Evolutionary conservation across 2,329 filamentous ascomycete genomes (phyloP).

Genomic region (Cercospora janseana): DNA sequence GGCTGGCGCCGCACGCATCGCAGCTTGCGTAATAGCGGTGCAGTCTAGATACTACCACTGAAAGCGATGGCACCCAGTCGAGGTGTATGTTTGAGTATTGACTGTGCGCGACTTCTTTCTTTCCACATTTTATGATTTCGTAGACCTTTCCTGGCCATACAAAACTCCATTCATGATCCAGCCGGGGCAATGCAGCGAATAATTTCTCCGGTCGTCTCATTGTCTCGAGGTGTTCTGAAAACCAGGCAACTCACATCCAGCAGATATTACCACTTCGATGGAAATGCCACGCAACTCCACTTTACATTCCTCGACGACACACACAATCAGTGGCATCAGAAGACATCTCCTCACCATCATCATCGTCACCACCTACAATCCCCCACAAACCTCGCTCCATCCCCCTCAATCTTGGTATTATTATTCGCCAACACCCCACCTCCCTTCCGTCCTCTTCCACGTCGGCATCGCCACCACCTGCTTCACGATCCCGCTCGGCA

Average conservation of each 20-base stretch:
- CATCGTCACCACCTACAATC: not conserved
- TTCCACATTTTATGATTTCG: not conserved
- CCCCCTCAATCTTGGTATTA: constrained; percentile 8
- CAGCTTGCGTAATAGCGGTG: constrained; percentile 3
- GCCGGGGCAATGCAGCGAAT: too few species aligned
- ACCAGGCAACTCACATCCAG: too few species aligned
- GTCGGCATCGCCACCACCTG: constrained; percentile 5
- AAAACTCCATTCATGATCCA: not conserved
- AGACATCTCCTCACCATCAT: not conserved
- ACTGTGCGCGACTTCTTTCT: too few species aligned
- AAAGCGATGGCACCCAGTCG: constrained; percentile 23
- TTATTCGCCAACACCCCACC: constrained; percentile 5
- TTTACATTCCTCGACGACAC: too few species aligned
- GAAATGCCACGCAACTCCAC: too few species aligned
- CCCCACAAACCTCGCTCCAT: too few species aligned
- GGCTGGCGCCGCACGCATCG: not conserved
- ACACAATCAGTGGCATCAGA: not conserved
- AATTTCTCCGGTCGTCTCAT: too few species aligned
- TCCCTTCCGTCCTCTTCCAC: constrained; percentile 8
- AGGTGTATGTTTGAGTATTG: constrained; percentile 11
- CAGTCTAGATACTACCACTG: constrained; percentile 13
- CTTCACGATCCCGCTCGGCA: constrained; percentile 7
- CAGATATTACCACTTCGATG: too few species aligned
- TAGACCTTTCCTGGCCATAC: not conserved
- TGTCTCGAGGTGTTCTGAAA: too few species aligned